A percentile compares a stretch with the other conserved stretches of the same genome.
These are phyloP conservation scores for Mollisiaceae sp. DNA, from an alignment of 2,329 filamentous ascomycete species.

Conservation along the genomic window DNA sequence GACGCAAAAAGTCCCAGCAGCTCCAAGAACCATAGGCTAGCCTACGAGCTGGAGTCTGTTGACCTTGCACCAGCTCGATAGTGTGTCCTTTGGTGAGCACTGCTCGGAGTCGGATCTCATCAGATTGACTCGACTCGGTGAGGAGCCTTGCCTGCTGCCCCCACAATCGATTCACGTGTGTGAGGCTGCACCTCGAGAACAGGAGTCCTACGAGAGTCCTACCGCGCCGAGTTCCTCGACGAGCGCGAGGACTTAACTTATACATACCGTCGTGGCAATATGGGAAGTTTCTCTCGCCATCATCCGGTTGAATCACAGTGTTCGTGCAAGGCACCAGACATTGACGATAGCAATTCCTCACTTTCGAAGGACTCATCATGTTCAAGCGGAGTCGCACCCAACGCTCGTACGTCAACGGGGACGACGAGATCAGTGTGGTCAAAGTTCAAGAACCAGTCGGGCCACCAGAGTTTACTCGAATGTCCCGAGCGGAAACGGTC, in stretches of 20 bases:
- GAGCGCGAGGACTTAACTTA: slow-evolving; percentile 24
- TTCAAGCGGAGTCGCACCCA: slow-evolving; percentile 37
- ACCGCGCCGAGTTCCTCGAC: slow-evolving; percentile 13
- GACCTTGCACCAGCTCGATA: not conserved
- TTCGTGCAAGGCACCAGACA: slow-evolving; percentile 21
- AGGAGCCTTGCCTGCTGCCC: slow-evolving; percentile 18
- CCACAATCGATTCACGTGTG: slow-evolving; percentile 23
- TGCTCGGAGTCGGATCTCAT: slow-evolving; percentile 1
- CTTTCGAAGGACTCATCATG: slow-evolving; percentile 28
- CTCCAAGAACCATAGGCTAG: slow-evolving; percentile 19
- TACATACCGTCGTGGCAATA: slow-evolving; percentile 33
- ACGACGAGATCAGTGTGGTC: slow-evolving; percentile 33
- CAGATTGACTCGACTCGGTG: slow-evolving; percentile 22
- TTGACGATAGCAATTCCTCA: slow-evolving; percentile 5
- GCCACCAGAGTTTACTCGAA: slow-evolving; percentile 15
- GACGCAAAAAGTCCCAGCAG: not conserved
- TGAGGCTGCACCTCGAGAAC: slow-evolving; percentile 19
- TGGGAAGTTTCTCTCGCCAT: slow-evolving; percentile 25
- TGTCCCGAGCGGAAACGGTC: slow-evolving; percentile 24
- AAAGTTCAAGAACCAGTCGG: slow-evolving; percentile 20
- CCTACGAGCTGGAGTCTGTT: slow-evolving; percentile 3
- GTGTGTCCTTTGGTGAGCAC: slow-evolving; percentile 6
- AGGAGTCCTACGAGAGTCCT: slow-evolving; percentile 33
- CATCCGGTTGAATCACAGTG: slow-evolving; percentile 21
- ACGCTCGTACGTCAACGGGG: slow-evolving; percentile 32